phyloP scores from a whole-genome alignment of 2,329 filamentous ascomycete genomes.

The Cladobotryum mycophilum region DNA sequence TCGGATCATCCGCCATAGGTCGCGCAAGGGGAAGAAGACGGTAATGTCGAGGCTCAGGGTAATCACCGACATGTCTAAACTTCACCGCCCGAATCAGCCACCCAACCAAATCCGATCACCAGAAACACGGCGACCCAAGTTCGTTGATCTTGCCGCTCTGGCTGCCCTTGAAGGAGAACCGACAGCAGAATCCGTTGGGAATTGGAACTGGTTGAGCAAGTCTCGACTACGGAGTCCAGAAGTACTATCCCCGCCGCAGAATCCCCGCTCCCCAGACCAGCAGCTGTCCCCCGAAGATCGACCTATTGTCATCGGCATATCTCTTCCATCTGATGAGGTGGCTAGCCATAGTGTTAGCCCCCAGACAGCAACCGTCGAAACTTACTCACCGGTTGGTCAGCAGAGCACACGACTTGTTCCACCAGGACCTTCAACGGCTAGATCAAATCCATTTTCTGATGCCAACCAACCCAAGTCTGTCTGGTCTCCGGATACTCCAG shows the following conservation, averaged over 20 bases:
- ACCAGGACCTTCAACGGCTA: neutral
- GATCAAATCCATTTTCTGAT: slow-evolving; percentile 15
- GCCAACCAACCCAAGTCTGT: slow-evolving; percentile 39
- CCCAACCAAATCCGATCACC: slow-evolving; percentile 25
- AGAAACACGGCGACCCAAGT: slow-evolving; percentile 35
- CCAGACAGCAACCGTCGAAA: slow-evolving; percentile 40
- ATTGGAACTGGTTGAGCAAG: slow-evolving; percentile 50
- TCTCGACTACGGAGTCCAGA: slow-evolving; percentile 27
- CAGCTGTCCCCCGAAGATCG: slow-evolving; percentile 62
- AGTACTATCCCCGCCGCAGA: slow-evolving; percentile 22
- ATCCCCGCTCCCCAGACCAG: slow-evolving; percentile 22
- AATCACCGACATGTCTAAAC: slow-evolving; percentile 60
- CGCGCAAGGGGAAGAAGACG: slow-evolving; percentile 45
- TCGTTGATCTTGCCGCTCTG: slow-evolving; percentile 54
- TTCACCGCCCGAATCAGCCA: slow-evolving; percentile 38
- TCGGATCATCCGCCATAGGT: slow-evolving; percentile 45
- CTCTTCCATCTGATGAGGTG: slow-evolving; percentile 45
- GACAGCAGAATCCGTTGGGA: slow-evolving; percentile 47
- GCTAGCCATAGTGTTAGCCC: slow-evolving; percentile 36
- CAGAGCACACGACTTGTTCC: neutral
- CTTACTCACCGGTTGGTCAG: slow-evolving; percentile 12
- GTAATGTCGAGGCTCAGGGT: slow-evolving; percentile 59
- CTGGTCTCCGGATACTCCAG: slow-evolving; percentile 58
- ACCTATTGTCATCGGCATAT: slow-evolving; percentile 68
- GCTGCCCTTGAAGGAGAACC: slow-evolving; percentile 53